A percentile compares a stretch with the other conserved stretches of the same genome.
Conservation (phyloP, 352 stramenopile genomes). For the Pythium grandisporangium region DNA sequence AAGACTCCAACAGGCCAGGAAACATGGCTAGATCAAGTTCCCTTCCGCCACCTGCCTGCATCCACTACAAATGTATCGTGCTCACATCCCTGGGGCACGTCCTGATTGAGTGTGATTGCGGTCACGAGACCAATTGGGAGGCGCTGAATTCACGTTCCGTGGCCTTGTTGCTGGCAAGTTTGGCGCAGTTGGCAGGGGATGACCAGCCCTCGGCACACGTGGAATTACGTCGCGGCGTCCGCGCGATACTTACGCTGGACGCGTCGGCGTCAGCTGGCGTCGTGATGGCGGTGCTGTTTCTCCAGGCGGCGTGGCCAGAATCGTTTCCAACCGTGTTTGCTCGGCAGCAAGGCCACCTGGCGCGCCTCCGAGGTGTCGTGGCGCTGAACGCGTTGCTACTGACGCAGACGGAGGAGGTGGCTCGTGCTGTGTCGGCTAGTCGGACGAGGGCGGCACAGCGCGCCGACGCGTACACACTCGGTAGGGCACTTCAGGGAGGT, state of each 20-base stretch:
- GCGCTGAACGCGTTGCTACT: slow-evolving; percentile 31
- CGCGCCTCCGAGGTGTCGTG: slow-evolving; percentile 30
- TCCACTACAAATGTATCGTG: too few relatives aligned
- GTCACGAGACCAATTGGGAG: too few relatives aligned
- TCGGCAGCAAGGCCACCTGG: too few relatives aligned
- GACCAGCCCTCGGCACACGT: slow-evolving; percentile 22
- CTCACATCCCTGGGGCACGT: slow-evolving; percentile 35
- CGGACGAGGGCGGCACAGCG: slow-evolving; percentile 17
- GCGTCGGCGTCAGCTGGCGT: too few relatives aligned
- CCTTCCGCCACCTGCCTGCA: too few relatives aligned
- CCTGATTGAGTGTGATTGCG: slow-evolving; percentile 35
- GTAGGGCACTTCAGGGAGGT: slow-evolving; percentile 19
- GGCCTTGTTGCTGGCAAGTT: slow-evolving; percentile 37
- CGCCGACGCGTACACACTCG: slow-evolving; percentile 45
- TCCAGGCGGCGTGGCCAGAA: too few relatives aligned
- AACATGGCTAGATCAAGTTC: too few relatives aligned
- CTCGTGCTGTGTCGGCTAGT: slow-evolving; percentile 17
- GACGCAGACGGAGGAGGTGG: slow-evolving; percentile 15
- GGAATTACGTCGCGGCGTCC: slow-evolving; percentile 25
- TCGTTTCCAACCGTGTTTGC: too few relatives aligned
- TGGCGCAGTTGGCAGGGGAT: slow-evolving; percentile 49
- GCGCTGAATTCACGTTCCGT: too few relatives aligned
- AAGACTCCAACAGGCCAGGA: too few relatives aligned
- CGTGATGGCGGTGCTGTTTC: too few relatives aligned
- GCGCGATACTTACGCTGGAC: slow-evolving; percentile 26